A percentile compares a stretch with the other conserved stretches of the same genome.
Conservation (phyloP, 31 red algal genomes). For the Bonnemaisonia californica region DNA sequence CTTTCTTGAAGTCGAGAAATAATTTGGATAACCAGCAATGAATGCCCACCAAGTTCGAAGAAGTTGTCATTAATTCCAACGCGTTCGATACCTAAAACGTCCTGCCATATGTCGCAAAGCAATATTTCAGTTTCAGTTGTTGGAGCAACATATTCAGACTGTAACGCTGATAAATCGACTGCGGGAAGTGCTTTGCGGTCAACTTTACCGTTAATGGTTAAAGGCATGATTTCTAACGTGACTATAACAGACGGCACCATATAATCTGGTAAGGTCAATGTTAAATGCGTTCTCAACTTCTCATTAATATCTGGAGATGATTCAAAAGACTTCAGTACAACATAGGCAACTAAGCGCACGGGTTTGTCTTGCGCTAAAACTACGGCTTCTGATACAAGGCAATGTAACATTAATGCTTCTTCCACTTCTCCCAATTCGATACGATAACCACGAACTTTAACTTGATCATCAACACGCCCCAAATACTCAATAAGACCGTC, state of each 20-base stretch:
- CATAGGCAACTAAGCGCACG: neutral
- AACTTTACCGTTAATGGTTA: conserved; percentile 3
- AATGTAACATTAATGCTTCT: neutral
- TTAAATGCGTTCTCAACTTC: neutral
- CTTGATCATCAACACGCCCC: conserved; percentile 52
- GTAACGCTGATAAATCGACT: too few relatives aligned
- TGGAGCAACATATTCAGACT: conserved; percentile 2
- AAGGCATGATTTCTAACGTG: neutral
- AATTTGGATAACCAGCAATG: neutral
- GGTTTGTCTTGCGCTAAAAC: neutral
- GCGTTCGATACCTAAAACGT: neutral
- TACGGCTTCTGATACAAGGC: neutral
- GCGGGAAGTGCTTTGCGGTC: conserved; percentile 13
- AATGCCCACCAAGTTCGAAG: conserved; percentile 25
- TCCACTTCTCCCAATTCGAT: conserved; percentile 52
- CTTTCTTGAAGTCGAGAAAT: too few relatives aligned
- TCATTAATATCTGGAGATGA: too few relatives aligned
- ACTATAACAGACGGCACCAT: conserved; percentile 16
- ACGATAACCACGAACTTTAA: conserved; percentile 56
- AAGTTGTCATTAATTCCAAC: conserved; percentile 22
- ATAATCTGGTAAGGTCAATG: neutral
- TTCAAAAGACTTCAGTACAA: neutral
- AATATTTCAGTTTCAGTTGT: neutral
- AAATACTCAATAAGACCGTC: conserved; percentile 54
- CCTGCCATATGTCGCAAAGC: neutral